Conservation (phyloP, 371 early-diverging fungal species). For the Lichtheimia hyalospora region DNA sequence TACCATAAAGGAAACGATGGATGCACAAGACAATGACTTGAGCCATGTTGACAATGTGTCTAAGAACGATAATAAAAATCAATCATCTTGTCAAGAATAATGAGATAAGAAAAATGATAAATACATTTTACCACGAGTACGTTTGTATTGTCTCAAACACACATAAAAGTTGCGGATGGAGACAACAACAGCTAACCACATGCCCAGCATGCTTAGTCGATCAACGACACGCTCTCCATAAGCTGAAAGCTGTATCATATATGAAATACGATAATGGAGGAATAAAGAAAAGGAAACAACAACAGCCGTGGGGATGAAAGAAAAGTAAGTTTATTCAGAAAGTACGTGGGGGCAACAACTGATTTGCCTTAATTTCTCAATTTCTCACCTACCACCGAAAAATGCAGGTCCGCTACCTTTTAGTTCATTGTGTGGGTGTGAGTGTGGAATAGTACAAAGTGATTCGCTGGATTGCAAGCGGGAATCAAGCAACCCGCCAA, state of each 20-base stretch:
- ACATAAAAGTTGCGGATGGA: conserved; percentile 35
- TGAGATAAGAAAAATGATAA: neutral
- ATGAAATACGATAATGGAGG: neutral
- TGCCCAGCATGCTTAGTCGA: conserved; percentile 43
- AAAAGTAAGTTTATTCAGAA: neutral
- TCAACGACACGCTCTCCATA: conserved; percentile 41
- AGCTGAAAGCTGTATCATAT: conserved; percentile 36
- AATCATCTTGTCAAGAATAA: neutral
- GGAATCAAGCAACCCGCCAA: too few species aligned
- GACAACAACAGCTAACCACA: conserved; percentile 44
- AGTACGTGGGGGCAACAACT: too few species aligned
- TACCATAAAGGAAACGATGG: conserved; percentile 37
- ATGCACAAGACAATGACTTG: conserved; percentile 36
- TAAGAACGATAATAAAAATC: neutral
- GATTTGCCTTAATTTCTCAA: too few species aligned
- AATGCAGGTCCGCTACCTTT: too few species aligned
- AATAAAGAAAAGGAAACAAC: neutral
- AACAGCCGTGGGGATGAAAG: neutral
- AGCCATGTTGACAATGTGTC: conserved; percentile 46
- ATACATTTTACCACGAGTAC: conserved; percentile 47
- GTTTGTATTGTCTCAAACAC: conserved; percentile 33
- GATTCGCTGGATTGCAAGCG: too few species aligned
- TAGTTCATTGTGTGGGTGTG: too few species aligned
- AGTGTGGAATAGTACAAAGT: too few species aligned
- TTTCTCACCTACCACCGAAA: too few species aligned